Evolutionary conservation across 495 filamentous ascomycete genomes (phyloP).

Genomic region (Poronia punctata): DNA sequence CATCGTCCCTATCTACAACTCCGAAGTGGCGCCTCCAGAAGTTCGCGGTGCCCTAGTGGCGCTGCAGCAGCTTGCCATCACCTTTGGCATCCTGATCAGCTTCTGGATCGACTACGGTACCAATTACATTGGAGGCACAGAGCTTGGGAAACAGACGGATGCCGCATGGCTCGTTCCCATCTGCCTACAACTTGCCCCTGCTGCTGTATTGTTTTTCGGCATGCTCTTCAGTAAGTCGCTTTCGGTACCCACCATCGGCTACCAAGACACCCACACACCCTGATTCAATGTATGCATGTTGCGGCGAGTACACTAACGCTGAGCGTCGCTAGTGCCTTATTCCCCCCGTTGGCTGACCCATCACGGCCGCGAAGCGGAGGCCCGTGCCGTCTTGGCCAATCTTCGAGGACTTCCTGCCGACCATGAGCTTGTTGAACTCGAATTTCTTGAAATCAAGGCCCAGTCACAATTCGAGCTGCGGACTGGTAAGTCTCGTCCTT

Average conservation of each 20-base stretch:
- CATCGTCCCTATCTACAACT: slow-evolving; percentile 64
- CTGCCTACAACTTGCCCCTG: slow-evolving; percentile 55
- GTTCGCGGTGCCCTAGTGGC: slow-evolving; percentile 66
- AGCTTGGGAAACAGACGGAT: slow-evolving; percentile 51
- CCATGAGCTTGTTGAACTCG: slow-evolving; percentile 62
- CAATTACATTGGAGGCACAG: slow-evolving; percentile 72
- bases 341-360: slow-evolving; percentile 75
- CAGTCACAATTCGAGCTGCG: slow-evolving; percentile 75
- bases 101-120: slow-evolving; percentile 81
- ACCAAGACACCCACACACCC: neutral
- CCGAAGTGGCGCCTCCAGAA: slow-evolving; percentile 55
- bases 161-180: slow-evolving; percentile 64
- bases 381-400: slow-evolving; percentile 56
- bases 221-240: slow-evolving; percentile 52
- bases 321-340: slow-evolving; percentile 54
- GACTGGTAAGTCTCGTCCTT: slow-evolving; percentile 23
- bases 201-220: slow-evolving; percentile 55
- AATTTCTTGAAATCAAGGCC: slow-evolving; percentile 77
- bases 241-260: too few relatives aligned
- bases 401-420: slow-evolving; percentile 55
- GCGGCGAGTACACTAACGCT: slow-evolving; percentile 10
- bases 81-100: slow-evolving; percentile 72
- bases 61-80: slow-evolving; percentile 74
- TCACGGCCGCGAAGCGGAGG: slow-evolving; percentile 65
- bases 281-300: neutral